Base-by-base conservation (phyloP, 441 rosid species). In the Syzygium syzygioides region DNA sequence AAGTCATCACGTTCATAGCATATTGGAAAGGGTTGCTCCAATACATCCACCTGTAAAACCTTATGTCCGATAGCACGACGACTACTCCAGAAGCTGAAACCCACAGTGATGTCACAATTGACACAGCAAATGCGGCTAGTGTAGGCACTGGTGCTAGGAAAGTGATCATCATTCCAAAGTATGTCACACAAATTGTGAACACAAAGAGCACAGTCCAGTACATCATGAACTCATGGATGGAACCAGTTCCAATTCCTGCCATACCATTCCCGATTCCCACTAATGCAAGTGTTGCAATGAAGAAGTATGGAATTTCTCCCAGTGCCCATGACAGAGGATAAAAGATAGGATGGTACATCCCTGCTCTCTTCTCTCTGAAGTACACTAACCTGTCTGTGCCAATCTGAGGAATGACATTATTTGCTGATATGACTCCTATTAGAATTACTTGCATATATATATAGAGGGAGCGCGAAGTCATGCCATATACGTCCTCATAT, bases 131-230 rank as follows among this genome's bases (percentile, higher is more conserved):
- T 87, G 94, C 92, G 14, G 91, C 92, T 79, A 92, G 86, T 10
- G 90, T 89, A 56, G 91, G 90, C 86, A 90, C 52, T 86, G 91
- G 93, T 87, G 90, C 93, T 86, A 92, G 90, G 92, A 91, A 91
- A 89, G 94, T 90, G 87, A 91, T 87, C 94, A 92, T 90, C 90
- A 89, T 91, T 56, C 92, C 93, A 17, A 91, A 92, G 56, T 91
- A 90, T 56, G 92, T 91, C 68, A 83, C 25, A 32, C 89, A 89
- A 20, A 90, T 48, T 59, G 90, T 92, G 90, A 92, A 90, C 45
- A 89, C 55, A 64, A 86, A 88, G 86, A 91, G 88, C 55, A 86
- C 90, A 34, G 85, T 55, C 92, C 92, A 90, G 86, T 91, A 90
- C 55, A 37, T 85, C 3, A 90, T 64, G 90, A 88, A 91, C 13